phyloP scores from a whole-genome alignment of 371 early-diverging fungal species.

The Gilbertella persicaria region DNA sequence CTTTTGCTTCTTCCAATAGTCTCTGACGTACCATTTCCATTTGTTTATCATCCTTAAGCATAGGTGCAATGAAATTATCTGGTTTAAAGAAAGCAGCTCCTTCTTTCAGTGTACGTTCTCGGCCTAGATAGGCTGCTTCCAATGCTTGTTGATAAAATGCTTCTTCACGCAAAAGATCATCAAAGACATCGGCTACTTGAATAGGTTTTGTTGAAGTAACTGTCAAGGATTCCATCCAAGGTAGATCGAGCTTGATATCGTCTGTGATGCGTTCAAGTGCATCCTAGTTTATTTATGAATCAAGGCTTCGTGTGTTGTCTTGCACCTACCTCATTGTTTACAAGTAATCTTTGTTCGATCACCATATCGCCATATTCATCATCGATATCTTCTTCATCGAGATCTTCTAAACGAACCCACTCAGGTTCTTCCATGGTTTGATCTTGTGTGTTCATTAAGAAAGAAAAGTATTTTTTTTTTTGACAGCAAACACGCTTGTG shows the following conservation, averaged over 20 bases:
- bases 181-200: constrained; percentile 67
- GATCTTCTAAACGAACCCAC: constrained; percentile 32
- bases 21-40: constrained; percentile 71
- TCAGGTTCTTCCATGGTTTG: constrained; percentile 3
- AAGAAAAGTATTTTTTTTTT: background rate
- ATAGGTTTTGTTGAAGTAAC: constrained; percentile 70
- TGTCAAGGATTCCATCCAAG: constrained; percentile 83
- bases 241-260: constrained; percentile 70
- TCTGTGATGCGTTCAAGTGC: constrained; percentile 61
- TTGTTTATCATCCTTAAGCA: constrained; percentile 95
- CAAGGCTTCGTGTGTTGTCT: background rate
- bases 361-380: constrained; percentile 64
- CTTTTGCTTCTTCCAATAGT: constrained; percentile 23
- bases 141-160: constrained; percentile 91
- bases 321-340: constrained; percentile 68
- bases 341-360: constrained; percentile 61
- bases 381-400: constrained; percentile 37
- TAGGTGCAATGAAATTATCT: constrained; percentile 95
- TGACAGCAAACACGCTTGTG: too few relatives aligned
- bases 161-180: constrained; percentile 90
- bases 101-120: constrained; percentile 55
- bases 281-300: constrained; percentile 28
- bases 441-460: background rate
- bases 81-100: constrained; percentile 83
- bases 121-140: constrained; percentile 74